These are phyloP conservation scores for Anthracocystis walkeri DNA, from an alignment of 1,284 basidiomycete genomes.

Conservation along the genomic window DNA sequence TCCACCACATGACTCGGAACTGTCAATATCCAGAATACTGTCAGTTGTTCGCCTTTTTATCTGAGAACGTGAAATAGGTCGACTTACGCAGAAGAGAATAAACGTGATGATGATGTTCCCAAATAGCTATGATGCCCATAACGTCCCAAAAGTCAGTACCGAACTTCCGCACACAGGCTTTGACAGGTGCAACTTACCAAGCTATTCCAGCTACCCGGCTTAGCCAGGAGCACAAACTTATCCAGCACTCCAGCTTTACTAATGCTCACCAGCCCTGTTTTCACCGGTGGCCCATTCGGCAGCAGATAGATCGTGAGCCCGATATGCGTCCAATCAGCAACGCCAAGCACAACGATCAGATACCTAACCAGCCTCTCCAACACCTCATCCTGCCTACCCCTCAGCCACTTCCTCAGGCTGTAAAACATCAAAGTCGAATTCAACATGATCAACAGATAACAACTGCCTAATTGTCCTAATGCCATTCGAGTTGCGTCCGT, in stretches of 20 bases:
- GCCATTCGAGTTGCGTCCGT: constrained; percentile 46
- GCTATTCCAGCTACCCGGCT: constrained; percentile 50
- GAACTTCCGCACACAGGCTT: neutral
- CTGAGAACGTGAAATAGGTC: neutral
- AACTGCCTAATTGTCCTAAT: constrained; percentile 57
- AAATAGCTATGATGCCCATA: constrained; percentile 38
- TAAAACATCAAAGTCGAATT: constrained; percentile 57
- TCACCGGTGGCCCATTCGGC: constrained; percentile 46
- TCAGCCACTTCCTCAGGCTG: constrained; percentile 34
- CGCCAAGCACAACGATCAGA: constrained; percentile 54
- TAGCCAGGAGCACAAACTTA: constrained; percentile 30
- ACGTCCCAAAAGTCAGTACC: constrained; percentile 1
- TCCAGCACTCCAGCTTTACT: constrained; percentile 8
- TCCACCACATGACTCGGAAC: constrained; percentile 53
- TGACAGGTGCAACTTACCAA: constrained; percentile 21
- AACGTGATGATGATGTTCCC: constrained; percentile 64
- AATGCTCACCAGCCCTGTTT: constrained; percentile 9
- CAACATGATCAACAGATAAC: constrained; percentile 62
- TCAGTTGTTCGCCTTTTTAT: too few relatives aligned
- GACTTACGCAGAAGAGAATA: constrained; percentile 55
- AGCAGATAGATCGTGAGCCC: constrained; percentile 53
- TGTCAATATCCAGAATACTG: constrained; percentile 6
- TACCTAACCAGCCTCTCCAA: constrained; percentile 45
- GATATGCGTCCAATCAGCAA: constrained; percentile 64
- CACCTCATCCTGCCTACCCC: constrained; percentile 20